Conservation (phyloP, 768 basidiomycete genomes). For the Tulasnella sp. region DNA sequence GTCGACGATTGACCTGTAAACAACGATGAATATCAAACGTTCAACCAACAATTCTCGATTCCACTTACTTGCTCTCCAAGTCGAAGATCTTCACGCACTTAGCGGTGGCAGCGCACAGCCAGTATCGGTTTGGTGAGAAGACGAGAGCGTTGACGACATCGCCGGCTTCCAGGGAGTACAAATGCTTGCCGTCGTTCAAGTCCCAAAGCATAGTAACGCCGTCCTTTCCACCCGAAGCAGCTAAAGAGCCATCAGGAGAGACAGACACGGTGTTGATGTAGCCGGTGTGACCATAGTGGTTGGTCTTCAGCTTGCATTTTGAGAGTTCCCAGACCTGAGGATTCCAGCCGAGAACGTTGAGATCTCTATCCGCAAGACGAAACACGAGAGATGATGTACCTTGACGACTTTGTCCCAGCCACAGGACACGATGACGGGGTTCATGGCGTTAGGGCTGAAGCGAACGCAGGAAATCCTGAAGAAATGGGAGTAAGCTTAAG, state of each 20-base stretch:
- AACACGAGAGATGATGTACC: conserved; percentile 38
- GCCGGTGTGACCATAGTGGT: conserved; percentile 98
- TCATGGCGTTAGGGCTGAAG: conserved; percentile 95
- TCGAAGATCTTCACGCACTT: conserved; percentile 99
- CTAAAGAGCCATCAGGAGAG: conserved; percentile 96
- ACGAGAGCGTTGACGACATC: conserved; percentile 98
- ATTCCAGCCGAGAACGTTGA: not conserved
- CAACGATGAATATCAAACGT: not conserved
- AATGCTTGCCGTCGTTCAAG: conserved; percentile 99
- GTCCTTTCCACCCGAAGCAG: conserved; percentile 98
- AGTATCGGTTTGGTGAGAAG: conserved; percentile 99
- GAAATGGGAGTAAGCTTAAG: not conserved
- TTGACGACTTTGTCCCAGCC: conserved; percentile 99
- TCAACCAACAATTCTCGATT: not conserved
- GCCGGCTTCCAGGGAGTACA: conserved; percentile 98
- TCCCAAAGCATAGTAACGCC: conserved; percentile 99
- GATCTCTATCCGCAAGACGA: conserved; percentile 35
- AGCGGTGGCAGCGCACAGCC: conserved; percentile 97
- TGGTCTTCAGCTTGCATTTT: conserved; percentile 99
- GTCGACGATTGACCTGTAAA: conserved; percentile 81
- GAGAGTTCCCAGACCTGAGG: conserved; percentile 95
- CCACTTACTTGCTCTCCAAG: conserved; percentile 91
- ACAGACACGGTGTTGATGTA: conserved; percentile 99
- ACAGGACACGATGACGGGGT: conserved; percentile 97
- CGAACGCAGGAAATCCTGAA: conserved; percentile 95